Conservation (phyloP, 2,329 filamentous ascomycete species). For the Tolypocladium ophioglossoides region DNA sequence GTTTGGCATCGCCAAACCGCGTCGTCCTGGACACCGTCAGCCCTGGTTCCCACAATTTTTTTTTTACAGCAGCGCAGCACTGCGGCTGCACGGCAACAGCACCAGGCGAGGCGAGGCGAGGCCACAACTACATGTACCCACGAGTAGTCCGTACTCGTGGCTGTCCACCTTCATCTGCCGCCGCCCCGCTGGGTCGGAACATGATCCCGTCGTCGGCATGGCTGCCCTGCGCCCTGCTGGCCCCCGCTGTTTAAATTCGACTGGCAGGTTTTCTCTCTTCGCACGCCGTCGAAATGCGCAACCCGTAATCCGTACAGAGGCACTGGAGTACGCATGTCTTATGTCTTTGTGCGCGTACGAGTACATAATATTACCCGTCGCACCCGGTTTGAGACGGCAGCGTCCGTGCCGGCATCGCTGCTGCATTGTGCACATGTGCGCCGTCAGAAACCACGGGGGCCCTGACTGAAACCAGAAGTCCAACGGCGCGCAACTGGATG, state of each 20-base stretch:
- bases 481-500: neutral
- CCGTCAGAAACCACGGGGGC: neutral
- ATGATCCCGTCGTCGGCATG: neutral
- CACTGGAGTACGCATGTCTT: too few species aligned
- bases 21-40: neutral
- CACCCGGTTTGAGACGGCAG: neutral
- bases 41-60: neutral
- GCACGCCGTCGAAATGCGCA: neutral
- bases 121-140: too few species aligned
- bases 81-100: neutral
- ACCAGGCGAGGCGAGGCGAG: neutral
- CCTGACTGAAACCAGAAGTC: neutral
- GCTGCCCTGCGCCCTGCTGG: neutral
- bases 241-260: neutral
- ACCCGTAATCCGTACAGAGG: too few species aligned
- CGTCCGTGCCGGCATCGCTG: neutral
- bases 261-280: neutral
- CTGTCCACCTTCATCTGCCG: slow-evolving; percentile 1
- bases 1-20: neutral
- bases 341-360: neutral
- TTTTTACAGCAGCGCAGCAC: neutral
- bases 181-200: slow-evolving; percentile 1
- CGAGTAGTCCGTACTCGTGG: too few species aligned
- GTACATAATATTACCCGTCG: neutral
- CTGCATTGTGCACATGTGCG: neutral